phyloP scores from a whole-genome alignment of 2,329 filamentous ascomycete species.

The Verticillium nonalfalfae region DNA sequence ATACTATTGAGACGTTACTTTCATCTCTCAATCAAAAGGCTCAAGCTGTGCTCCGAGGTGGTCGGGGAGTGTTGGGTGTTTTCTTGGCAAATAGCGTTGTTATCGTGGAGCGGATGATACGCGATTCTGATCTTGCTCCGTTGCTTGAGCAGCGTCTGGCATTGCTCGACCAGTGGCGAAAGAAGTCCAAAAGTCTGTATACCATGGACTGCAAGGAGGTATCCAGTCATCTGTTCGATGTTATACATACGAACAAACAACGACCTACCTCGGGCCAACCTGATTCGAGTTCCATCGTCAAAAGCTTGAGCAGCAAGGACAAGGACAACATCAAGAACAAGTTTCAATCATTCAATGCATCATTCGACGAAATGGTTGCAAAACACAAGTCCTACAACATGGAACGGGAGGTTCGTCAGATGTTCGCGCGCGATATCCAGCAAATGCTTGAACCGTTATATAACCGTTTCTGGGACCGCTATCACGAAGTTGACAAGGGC shows the following conservation, averaged over 20 bases:
- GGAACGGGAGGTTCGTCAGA: conserved; percentile 81
- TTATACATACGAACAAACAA: conserved; percentile 79
- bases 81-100: conserved; percentile 86
- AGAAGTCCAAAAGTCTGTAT: conserved; percentile 77
- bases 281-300: conserved; percentile 82
- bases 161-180: conserved; percentile 76
- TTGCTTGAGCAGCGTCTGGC: conserved; percentile 62
- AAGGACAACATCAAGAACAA: conserved; percentile 96
- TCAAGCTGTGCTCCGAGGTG: conserved; percentile 63
- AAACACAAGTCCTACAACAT: conserved; percentile 80
- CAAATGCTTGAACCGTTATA: conserved; percentile 92
- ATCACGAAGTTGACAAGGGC: conserved; percentile 96
- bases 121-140: conserved; percentile 68
- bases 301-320: conserved; percentile 79
- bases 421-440: conserved; percentile 79
- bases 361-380: conserved; percentile 81
- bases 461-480: conserved; percentile 91
- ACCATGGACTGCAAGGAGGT: conserved; percentile 85
- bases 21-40: conserved; percentile 69
- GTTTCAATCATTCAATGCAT: conserved; percentile 83
- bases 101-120: conserved; percentile 78
- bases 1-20: conserved; percentile 80
- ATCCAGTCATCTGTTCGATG: conserved; percentile 78
- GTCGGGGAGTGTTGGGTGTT: conserved; percentile 74
- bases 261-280: conserved; percentile 68